Percentiles rank a stretch among this genome's conserved stretches.
Evolutionary conservation across 345 rosid genomes (phyloP).

Genomic region (Eucalyptus viminalis): DNA sequence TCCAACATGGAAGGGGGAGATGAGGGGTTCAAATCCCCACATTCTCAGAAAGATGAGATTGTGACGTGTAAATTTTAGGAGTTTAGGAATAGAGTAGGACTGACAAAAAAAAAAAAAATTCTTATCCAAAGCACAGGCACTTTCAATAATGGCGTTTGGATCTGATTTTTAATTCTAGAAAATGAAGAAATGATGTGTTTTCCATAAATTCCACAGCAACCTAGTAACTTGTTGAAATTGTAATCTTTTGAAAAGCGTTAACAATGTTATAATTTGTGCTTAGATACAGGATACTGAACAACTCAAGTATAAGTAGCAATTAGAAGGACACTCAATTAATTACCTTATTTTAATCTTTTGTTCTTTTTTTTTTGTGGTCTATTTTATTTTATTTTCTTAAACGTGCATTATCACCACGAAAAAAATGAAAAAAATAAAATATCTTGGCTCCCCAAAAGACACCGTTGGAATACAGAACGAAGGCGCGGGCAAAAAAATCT

Average conservation of each 20-base stretch:
- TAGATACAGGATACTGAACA: not conserved
- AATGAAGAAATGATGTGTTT: accelerated
- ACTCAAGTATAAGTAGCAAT: not conserved
- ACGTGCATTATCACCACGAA: not conserved
- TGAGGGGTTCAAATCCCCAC: too few species aligned
- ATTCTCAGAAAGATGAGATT: too few species aligned
- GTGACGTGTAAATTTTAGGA: too few species aligned
- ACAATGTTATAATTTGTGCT: not conserved
- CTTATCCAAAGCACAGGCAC: too few species aligned
- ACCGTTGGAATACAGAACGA: not conserved
- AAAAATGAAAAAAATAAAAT: not conserved
- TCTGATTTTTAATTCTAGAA: too few species aligned
- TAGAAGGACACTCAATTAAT: not conserved
- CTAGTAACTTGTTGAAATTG: too few species aligned
- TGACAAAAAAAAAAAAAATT: too few species aligned
- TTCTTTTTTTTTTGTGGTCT: not conserved
- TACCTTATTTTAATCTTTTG: not conserved
- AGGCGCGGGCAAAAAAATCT: not conserved
- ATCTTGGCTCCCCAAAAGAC: not conserved
- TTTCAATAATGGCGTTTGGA: too few species aligned
- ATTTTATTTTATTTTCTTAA: not conserved
- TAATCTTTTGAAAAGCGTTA: not conserved
- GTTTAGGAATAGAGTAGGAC: too few species aligned
- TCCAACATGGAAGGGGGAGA: too few species aligned
- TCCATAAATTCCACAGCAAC: too few species aligned